Evolutionary conservation across 140 eudicot genomes (phyloP).

Genomic region (Stevia rebaudiana): DNA sequence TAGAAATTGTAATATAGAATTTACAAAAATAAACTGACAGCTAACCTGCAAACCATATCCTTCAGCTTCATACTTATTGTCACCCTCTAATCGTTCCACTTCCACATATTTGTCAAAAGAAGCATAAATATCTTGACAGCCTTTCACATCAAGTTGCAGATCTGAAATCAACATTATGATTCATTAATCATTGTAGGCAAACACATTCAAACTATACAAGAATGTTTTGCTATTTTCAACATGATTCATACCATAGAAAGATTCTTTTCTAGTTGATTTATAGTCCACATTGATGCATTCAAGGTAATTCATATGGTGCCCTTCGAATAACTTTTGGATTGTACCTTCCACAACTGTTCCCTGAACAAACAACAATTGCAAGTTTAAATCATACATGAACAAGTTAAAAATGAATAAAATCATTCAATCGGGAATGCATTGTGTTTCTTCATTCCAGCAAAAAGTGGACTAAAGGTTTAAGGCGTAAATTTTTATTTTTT

Average conservation of each 20-base stretch:
- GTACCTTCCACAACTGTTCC: constrained; percentile 16
- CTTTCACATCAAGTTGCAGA: constrained; percentile 99
- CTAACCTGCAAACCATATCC: constrained; percentile 74
- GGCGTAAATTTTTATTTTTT: neutral
- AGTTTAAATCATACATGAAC: neutral
- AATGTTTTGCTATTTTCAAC: neutral
- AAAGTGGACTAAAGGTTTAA: neutral
- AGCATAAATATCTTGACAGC: constrained; percentile 96
- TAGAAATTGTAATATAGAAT: neutral
- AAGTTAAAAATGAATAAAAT: neutral
- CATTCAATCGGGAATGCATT: neutral
- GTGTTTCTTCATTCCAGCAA: neutral
- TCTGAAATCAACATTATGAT: constrained; percentile 42
- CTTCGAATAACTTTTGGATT: constrained; percentile 13
- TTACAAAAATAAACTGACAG: constrained; percentile 9
- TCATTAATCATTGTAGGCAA: constrained; percentile 4
- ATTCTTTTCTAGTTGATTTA: constrained; percentile 11
- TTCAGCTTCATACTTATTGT: constrained; percentile 93
- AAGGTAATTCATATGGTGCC: constrained; percentile 14
- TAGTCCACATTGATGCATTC: constrained; percentile 10
- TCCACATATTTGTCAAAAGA: constrained; percentile 99
- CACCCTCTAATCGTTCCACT: constrained; percentile 94
- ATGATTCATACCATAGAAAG: constrained; percentile 7
- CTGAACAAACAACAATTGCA: neutral
- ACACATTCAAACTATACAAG: neutral